Evolutionary conservation across 2,329 filamentous ascomycete genomes (phyloP), one percentile per base, ranked within the genome.

Genomic region (Cercospora nicotianae): DNA sequence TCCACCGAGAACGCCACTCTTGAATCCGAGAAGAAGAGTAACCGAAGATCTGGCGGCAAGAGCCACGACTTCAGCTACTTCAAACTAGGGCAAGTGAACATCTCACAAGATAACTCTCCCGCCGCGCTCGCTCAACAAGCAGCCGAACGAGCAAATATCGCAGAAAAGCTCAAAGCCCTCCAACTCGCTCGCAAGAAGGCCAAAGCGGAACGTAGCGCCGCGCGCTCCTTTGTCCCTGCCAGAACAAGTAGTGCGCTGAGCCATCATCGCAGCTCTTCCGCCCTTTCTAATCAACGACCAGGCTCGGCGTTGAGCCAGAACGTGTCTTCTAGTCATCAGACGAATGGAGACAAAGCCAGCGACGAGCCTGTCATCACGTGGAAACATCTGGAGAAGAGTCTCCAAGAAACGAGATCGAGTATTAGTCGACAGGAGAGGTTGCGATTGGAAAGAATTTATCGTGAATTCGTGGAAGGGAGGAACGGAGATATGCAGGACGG

Each of bases 401-500:
- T 99, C 66, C 86, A 87, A 23, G 90, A 83, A 60, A 97, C 94
- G 4, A 85, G 94, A 72, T 87, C 92, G 23, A 96, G 92, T 79
- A 96, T 98, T 73, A 92, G 91, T 76, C 83, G 84, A 3, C 87
- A 93, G 68, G 95, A 99, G 81, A 87, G 89, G 74, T 84, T 82
- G 69, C 84, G 94, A 68, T 80, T 99, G 72, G 85, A 87, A 75
- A 87, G 87, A 48, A 97, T 99, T 69, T 99, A 99, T 78, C 84
- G 86, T 16, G 95, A 99, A 81, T 99, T 99, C 83, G 90, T 97
- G 0, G 91, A 92, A 3, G 94, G 93, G 0, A 86, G 95, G 73
- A 97, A 94, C 79, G 95, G 95, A 7, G 94, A 98, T 83, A 93
- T 99, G 92, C 92, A 90, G 68, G 94, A 91, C 79, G 95, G 95